Base-by-base conservation (phyloP, 2,329 filamentous ascomycete genomes). In the Fusarium sp. region DNA sequence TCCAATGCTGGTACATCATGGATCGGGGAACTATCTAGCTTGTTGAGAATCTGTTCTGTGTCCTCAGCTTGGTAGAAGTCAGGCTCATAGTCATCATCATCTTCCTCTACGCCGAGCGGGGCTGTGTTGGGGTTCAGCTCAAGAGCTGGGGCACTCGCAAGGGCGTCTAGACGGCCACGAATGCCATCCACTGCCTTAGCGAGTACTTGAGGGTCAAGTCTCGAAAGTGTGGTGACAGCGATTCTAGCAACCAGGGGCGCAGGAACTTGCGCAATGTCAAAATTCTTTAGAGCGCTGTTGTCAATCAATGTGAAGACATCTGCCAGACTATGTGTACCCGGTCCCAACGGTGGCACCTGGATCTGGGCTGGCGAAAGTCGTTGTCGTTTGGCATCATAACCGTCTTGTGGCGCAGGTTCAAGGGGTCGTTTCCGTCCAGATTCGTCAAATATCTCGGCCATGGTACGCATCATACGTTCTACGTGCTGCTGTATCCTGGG, bases 81-180 rank as follows among this genome's bases (percentile, higher is more conserved):
- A 0, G 95, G 95, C 74, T 98, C 95, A 75, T 98, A 98, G 73
- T 97, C 93, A 61, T 84, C 82, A 44, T 97, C 94, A 20, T 97
- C 95, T 42, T 97, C 94, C 8, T 92, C 90, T 5, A 92, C 90
- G 26, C 87, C 88, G 3, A 91, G 78, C 2, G 87, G 87, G 15
- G 87, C 84, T 3, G 88, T 90, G 55, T 88, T 86, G 9, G 88
- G 83, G 65, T 88, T 88, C 28, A 88, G 66, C 8, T 79, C 80
- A 2, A 82, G 79, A n/a, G 80, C 74, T n/a, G 82, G 82, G 6
- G 81, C 79, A 33, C 79, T 82, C 31, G 83, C 81, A 36, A 88
- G 78, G 11, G 81, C 75, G 4, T 80, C 76, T 24, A 86, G 78
- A 54, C 89, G 85, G 50, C 81, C 80, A 36, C 86, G 85, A 18